Percentiles rank a stretch among this genome's conserved stretches.
Evolutionary conservation across 192 early-diverging fungal genomes (phyloP).

Genomic region (Coemansia sp.): DNA sequence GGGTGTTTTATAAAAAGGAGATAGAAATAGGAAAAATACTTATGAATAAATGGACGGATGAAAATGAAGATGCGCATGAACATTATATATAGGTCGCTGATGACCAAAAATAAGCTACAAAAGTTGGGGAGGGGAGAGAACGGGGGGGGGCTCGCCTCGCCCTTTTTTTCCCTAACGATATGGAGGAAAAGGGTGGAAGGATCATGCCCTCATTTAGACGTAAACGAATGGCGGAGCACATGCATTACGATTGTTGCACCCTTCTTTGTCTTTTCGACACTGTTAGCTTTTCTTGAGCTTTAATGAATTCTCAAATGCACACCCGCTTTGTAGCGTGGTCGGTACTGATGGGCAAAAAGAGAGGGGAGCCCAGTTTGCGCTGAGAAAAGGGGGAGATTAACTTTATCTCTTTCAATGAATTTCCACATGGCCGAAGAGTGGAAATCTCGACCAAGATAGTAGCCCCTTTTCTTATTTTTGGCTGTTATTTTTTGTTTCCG

Average conservation of each 20-base stretch:
- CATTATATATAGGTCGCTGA: neutral
- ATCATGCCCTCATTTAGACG: conserved; percentile 1
- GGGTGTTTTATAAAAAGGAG: conserved; percentile 1
- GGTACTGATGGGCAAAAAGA: neutral
- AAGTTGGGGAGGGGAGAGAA: neutral
- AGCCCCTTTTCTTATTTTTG: neutral
- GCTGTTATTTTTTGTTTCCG: neutral
- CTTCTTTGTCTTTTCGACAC: conserved; percentile 7
- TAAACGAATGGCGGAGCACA: conserved; percentile 7
- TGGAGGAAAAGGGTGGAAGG: neutral
- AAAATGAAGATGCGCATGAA: neutral
- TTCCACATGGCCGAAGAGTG: conserved; percentile 7
- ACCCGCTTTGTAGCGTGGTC: conserved; percentile 1
- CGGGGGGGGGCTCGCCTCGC: neutral
- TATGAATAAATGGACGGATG: neutral
- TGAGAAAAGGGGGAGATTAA: conserved; percentile 2
- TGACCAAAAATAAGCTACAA: conserved; percentile 1
- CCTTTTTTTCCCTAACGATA: neutral
- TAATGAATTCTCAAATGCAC: conserved; percentile 39
- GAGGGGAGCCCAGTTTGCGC: neutral
- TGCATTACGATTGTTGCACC: conserved; percentile 7
- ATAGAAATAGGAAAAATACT: neutral
- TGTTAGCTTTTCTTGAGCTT: conserved; percentile 9
- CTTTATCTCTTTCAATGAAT: neutral
- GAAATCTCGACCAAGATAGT: neutral